Evolutionary conservation across 495 filamentous ascomycete genomes (phyloP).

Genomic region (Neurospora sublineolata): DNA sequence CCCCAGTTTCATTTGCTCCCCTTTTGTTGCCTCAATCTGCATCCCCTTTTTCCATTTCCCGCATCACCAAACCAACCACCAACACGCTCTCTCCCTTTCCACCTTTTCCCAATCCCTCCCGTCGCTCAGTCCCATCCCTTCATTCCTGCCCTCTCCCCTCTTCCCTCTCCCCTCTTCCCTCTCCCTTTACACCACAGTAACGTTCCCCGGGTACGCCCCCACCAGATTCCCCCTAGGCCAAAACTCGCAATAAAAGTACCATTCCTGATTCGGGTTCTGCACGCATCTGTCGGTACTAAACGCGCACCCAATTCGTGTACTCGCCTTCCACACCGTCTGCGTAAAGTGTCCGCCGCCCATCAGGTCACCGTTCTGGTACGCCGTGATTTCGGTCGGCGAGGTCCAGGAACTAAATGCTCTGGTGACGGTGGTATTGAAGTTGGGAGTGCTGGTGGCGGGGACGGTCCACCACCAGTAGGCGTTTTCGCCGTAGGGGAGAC

Average conservation of each 20-base stretch:
- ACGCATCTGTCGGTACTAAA: constrained; percentile 12
- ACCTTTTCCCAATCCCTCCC: neutral
- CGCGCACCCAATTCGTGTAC: constrained; percentile 10
- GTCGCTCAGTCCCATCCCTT: neutral
- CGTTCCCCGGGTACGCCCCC: constrained; percentile 8
- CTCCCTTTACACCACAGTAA: neutral
- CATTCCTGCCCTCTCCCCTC: neutral
- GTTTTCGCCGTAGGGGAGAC: constrained; percentile 13
- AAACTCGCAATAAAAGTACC: constrained; percentile 17
- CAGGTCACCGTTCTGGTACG: constrained; percentile 5
- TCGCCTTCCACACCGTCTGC: constrained; percentile 17
- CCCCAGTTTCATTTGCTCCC: neutral
- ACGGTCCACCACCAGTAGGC: constrained; percentile 10
- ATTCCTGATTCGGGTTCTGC: constrained; percentile 9
- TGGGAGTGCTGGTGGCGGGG: neutral
- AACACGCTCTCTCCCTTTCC: neutral
- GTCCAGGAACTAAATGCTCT: constrained; percentile 9
- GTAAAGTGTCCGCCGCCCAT: constrained; percentile 12
- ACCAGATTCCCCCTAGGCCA: constrained; percentile 9
- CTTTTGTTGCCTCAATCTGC: neutral
- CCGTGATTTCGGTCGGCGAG: constrained; percentile 4
- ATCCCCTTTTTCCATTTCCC: neutral
- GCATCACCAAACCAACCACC: neutral
- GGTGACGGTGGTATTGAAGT: constrained; percentile 2
- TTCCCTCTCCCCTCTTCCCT: neutral